Evolutionary conservation across 495 filamentous ascomycete genomes (phyloP).

Genomic region (Talaromyces nanjingensis): DNA sequence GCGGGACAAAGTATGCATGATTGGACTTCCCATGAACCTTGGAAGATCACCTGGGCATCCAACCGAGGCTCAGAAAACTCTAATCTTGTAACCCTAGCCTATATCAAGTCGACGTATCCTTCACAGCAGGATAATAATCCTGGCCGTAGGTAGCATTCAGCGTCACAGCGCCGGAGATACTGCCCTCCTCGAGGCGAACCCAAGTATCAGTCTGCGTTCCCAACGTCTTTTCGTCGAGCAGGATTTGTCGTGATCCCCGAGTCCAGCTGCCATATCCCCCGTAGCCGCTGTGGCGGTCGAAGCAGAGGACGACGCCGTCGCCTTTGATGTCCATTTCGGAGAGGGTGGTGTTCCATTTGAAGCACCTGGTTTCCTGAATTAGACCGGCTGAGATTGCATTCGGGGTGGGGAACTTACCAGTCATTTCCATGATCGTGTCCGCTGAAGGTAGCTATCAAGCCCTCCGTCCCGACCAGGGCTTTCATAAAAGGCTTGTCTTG

Average conservation of each 20-base stretch:
- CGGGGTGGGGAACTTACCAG: conserved; percentile 37
- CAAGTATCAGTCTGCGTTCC: conserved; percentile 48
- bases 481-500: conserved; percentile 62
- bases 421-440: conserved; percentile 68
- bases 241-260: conserved; percentile 53
- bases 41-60: neutral
- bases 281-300: conserved; percentile 64
- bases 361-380: conserved; percentile 19
- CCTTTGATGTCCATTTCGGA: conserved; percentile 27
- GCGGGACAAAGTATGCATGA: neutral
- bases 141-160: conserved; percentile 63
- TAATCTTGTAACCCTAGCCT: neutral
- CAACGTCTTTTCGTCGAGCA: conserved; percentile 32
- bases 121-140: conserved; percentile 42
- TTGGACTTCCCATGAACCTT: neutral
- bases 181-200: conserved; percentile 57
- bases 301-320: conserved; percentile 50
- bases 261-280: conserved; percentile 63
- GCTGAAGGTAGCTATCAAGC: conserved; percentile 55
- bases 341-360: conserved; percentile 28
- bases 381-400: neutral
- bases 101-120: neutral
- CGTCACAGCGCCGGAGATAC: conserved; percentile 46
- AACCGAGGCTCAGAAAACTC: neutral
- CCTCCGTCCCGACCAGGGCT: conserved; percentile 47